These are phyloP conservation scores for Gossypium ekmanianum DNA, from an alignment of 345 rosid species.

Conservation along the genomic window DNA sequence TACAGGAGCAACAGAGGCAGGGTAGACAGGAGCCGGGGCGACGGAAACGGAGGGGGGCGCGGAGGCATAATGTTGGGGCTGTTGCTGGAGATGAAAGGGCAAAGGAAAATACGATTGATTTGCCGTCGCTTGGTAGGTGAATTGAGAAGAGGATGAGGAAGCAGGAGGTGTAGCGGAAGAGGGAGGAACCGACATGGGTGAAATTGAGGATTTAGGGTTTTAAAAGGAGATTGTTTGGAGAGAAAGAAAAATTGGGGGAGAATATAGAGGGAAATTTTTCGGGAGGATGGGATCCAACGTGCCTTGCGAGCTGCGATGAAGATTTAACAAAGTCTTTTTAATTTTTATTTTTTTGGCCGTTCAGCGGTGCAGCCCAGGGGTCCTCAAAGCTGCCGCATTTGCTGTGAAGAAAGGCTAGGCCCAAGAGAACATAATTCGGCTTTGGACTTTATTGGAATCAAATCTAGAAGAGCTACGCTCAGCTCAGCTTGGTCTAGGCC, in stretches of 20 bases:
- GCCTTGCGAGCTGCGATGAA: neutral
- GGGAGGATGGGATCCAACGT: neutral
- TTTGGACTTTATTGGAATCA: neutral
- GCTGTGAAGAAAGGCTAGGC: neutral
- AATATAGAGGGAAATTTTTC: neutral
- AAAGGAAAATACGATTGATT: constrained; percentile 9
- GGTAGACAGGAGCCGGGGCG: constrained; percentile 32
- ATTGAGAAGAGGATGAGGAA: constrained; percentile 15
- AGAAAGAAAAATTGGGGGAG: constrained; percentile 4
- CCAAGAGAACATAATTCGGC: neutral
- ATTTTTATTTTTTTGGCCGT: neutral
- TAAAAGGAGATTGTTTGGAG: neutral
- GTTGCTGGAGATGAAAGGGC: constrained; percentile 21
- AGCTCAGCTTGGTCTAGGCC: neutral
- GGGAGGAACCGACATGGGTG: constrained; percentile 10
- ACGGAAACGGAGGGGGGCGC: neutral
- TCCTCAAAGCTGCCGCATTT: neutral
- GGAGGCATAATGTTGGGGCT: constrained; percentile 7
- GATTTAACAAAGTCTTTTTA: neutral
- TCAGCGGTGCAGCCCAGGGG: neutral
- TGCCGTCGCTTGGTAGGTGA: constrained; percentile 15
- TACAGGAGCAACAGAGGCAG: constrained; percentile 45
- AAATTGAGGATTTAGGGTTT: neutral
- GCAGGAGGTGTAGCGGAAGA: constrained; percentile 7
- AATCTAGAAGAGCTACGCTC: neutral